Conservation (phyloP, 192 early-diverging fungal genomes). For the Jimgerdemannia lactiflua region DNA sequence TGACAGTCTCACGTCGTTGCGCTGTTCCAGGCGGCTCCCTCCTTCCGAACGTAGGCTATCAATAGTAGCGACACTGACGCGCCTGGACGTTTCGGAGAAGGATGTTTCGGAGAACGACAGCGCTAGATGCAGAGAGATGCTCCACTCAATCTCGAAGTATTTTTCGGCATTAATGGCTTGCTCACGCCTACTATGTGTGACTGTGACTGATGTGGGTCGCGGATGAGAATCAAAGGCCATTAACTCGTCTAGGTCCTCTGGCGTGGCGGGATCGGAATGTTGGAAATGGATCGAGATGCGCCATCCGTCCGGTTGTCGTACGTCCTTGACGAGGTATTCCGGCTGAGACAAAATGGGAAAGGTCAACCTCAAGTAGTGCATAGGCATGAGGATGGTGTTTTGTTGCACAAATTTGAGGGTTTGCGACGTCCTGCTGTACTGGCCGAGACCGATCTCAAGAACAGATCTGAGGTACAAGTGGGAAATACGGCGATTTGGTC, state of each 20-base stretch:
- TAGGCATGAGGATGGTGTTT: background rate
- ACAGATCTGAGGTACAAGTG: background rate
- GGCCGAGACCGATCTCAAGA: background rate
- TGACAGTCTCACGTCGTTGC: background rate
- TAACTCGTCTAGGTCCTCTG: background rate
- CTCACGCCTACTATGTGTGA: background rate
- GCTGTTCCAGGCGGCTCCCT: background rate
- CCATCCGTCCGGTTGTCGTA: background rate
- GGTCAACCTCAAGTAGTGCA: background rate
- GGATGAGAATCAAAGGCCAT: background rate
- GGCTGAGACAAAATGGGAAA: background rate
- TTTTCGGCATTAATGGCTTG: background rate
- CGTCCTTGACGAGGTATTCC: background rate
- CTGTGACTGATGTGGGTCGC: background rate
- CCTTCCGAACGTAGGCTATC: background rate
- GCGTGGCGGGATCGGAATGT: background rate
- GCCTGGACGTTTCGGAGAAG: background rate
- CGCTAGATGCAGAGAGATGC: background rate
- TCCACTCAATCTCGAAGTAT: background rate
- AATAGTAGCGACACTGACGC: background rate
- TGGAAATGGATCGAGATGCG: background rate
- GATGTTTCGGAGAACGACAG: background rate
- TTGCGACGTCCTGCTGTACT: background rate
- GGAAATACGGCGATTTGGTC: background rate
- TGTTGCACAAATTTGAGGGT: background rate